Base-by-base conservation (phyloP, 768 basidiomycete species). In the Mycena galopus region DNA sequence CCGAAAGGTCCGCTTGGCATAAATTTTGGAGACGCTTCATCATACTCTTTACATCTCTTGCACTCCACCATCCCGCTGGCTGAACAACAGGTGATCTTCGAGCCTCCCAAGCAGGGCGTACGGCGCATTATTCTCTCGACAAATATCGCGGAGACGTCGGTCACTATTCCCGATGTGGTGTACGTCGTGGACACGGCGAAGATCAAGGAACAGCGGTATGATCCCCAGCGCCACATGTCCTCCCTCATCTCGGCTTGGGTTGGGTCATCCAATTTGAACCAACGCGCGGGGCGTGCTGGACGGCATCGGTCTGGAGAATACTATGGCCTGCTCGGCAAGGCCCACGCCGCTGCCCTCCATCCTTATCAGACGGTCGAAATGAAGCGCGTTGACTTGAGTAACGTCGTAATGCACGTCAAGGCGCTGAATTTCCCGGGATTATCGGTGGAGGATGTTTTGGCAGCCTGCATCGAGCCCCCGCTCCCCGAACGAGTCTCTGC, bases 341-440 rank as follows among this genome's bases (percentile, higher is more conserved):
- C 84, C 17, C 91, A 92, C 63, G 89, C 92, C 3, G 83, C 84
- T 19, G 81, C 84, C 14, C 86, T 98, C 57, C 86, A 90, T 62
- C 88, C 94, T 30, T 92, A 97, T 78, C 96, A 96, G 80, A 92
- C 92, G 1, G 97, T 98, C 42, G 97, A 98, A 84, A 98, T 98
- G 96, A 95, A 95, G 79, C 88, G 96, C 37, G 90, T 93, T 16
- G 96, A 96, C 81, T 80, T 97, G 75, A 94, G 91, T 77, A 96
- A 96, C 78, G 93, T 97, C 57, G 95, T 97, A 19, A 98, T 98
- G 96, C 96, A 96, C 79, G 90, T 98, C 81, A 98, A 97, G 78
- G 96, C 96, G 11, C 88, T 98, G 39, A 92, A 95, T 79, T 93
- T 98, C 79, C 94, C 95, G 8, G 91, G 89, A 53, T 91, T 96